These are phyloP conservation scores for Neurospora sublineolata DNA, from an alignment of 495 filamentous ascomycete species.

Conservation along the genomic window DNA sequence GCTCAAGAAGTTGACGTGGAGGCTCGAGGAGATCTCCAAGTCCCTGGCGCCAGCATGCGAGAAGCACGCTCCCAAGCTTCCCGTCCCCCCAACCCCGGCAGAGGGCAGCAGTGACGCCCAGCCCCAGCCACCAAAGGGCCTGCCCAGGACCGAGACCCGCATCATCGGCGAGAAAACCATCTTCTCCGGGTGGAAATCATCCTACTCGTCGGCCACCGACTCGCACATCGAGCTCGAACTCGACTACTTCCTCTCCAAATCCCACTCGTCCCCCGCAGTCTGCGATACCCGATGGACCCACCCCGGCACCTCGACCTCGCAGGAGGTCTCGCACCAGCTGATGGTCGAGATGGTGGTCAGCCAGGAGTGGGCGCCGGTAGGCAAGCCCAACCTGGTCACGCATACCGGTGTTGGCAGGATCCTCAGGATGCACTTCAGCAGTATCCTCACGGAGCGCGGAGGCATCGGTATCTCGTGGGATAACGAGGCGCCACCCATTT, in stretches of 20 bases:
- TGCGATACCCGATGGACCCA: slow-evolving; percentile 61
- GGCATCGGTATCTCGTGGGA: slow-evolving; percentile 96
- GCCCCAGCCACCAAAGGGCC: slow-evolving; percentile 50
- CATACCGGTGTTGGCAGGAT: slow-evolving; percentile 88
- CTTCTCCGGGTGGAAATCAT: slow-evolving; percentile 83
- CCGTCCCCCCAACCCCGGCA: not conserved
- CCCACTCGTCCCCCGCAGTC: slow-evolving; percentile 40
- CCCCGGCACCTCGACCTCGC: slow-evolving; percentile 42
- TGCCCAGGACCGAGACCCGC: slow-evolving; percentile 64
- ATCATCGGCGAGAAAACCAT: slow-evolving; percentile 46
- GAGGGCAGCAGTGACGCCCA: slow-evolving; percentile 33
- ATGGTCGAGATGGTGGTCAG: slow-evolving; percentile 89
- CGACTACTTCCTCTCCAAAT: slow-evolving; percentile 52
- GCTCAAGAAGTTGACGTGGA: slow-evolving; percentile 82
- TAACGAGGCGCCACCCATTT: slow-evolving; percentile 87
- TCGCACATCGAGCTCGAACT: slow-evolving; percentile 77
- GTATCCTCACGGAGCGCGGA: slow-evolving; percentile 67
- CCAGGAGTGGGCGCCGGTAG: slow-evolving; percentile 74
- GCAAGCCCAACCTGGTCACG: slow-evolving; percentile 56
- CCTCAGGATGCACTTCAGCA: slow-evolving; percentile 81
- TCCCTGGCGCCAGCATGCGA: slow-evolving; percentile 72
- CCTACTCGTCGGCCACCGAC: slow-evolving; percentile 55
- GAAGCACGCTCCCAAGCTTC: slow-evolving; percentile 59
- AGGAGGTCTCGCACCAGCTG: slow-evolving; percentile 64
- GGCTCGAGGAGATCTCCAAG: slow-evolving; percentile 75